These are phyloP conservation scores for Oryza meyeriana DNA, from an alignment of 176 grass and related monocot genomes.

Conservation along the genomic window DNA sequence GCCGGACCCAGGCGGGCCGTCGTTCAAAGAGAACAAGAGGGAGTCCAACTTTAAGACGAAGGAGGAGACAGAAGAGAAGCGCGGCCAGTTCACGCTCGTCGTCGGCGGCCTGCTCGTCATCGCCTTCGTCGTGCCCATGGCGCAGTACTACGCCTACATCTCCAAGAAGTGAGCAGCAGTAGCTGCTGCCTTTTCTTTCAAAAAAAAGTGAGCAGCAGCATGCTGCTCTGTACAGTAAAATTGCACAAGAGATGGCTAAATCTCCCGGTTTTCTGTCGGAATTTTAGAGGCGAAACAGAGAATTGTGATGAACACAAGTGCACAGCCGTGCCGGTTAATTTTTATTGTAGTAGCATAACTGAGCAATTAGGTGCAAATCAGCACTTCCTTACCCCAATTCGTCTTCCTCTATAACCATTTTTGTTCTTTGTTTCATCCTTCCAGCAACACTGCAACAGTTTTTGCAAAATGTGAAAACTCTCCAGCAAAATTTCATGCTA, in stretches of 20 bases:
- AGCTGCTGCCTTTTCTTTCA: background rate
- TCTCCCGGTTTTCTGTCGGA: background rate
- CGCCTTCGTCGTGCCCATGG: slow-evolving; percentile 98
- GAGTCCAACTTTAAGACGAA: slow-evolving; percentile 92
- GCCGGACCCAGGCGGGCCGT: slow-evolving; percentile 78
- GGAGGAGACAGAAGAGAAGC: slow-evolving; percentile 93
- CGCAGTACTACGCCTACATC: slow-evolving; percentile 96
- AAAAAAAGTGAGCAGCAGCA: background rate
- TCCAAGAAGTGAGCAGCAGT: slow-evolving; percentile 74
- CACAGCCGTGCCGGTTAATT: slow-evolving; percentile 12
- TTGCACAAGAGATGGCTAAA: background rate
- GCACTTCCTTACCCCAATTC: background rate
- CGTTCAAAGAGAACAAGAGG: slow-evolving; percentile 86
- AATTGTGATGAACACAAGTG: slow-evolving; percentile 20
- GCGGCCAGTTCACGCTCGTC: slow-evolving; percentile 94
- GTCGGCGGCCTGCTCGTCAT: slow-evolving; percentile 93
- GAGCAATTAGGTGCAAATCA: background rate
- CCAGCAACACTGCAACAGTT: background rate
- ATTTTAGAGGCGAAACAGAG: slow-evolving; percentile 33
- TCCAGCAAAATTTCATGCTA: background rate
- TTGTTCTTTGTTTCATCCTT: background rate
- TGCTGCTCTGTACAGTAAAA: slow-evolving; percentile 38
- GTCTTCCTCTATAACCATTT: background rate
- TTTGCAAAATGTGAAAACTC: background rate
- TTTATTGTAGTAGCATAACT: background rate